phyloP scores from a whole-genome alignment of 1,139 yeast species.

The Wickerhamiella pararugosa region DNA sequence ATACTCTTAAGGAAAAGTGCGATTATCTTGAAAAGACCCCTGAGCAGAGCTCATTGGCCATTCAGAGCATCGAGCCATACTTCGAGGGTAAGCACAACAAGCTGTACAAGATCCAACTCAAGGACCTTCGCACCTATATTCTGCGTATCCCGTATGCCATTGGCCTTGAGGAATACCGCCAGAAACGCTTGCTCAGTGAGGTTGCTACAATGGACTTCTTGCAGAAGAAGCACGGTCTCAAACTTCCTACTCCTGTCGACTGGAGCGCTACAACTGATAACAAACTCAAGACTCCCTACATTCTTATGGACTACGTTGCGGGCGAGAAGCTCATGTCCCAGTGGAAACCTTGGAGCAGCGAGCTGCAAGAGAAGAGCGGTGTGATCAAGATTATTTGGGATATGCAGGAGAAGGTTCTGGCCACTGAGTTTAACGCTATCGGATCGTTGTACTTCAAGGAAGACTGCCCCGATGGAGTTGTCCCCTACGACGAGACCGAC shows the following conservation, averaged over 20 bases:
- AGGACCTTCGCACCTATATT: conserved; percentile 46
- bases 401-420: conserved; percentile 20
- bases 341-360: conserved; percentile 70
- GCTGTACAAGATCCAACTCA: conserved; percentile 54
- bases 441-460: conserved; percentile 72
- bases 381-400: conserved; percentile 27
- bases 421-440: conserved; percentile 43
- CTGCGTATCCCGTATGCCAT: conserved; percentile 72
- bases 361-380: conserved; percentile 29
- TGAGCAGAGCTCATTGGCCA: conserved; percentile 30
- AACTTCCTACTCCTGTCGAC: conserved; percentile 62
- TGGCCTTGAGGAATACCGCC: conserved; percentile 44
- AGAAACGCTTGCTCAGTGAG: conserved; percentile 65
- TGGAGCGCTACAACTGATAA: conserved; percentile 54
- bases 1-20: conserved; percentile 21
- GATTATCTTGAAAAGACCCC: conserved; percentile 17
- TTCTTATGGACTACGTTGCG: conserved; percentile 60
- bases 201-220: conserved; percentile 87
- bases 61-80: conserved; percentile 64
- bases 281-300: conserved; percentile 54
- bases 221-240: conserved; percentile 32
- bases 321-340: conserved; percentile 74
- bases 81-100: conserved; percentile 94
- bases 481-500: conserved; percentile 40
- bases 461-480: conserved; percentile 31